phyloP scores from a whole-genome alignment of 2,329 filamentous ascomycete genomes.

The Aureobasidium uvarum region DNA sequence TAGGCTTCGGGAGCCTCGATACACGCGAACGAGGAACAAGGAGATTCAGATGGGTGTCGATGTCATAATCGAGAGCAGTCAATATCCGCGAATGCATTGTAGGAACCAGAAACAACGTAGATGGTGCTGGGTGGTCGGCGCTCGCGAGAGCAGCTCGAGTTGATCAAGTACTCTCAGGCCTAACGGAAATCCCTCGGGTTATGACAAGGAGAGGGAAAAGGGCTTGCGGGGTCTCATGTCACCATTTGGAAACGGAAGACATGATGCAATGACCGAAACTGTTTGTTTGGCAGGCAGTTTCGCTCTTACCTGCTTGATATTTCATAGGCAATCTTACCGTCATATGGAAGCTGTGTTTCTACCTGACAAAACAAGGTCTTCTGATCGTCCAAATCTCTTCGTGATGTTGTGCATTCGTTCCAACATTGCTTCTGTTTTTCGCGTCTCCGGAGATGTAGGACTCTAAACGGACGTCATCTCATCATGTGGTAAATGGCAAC shows the following conservation, averaged over 20 bases:
- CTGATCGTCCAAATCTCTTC: too few species aligned
- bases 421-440: background rate
- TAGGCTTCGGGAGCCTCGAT: slow-evolving; percentile 59
- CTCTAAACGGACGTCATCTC: slow-evolving; percentile 8
- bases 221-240: slow-evolving; percentile 16
- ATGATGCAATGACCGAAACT: slow-evolving; percentile 16
- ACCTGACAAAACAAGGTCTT: background rate
- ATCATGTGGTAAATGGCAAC: slow-evolving; percentile 12
- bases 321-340: background rate
- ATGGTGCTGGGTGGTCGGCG: background rate
- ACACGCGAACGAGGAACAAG: slow-evolving; percentile 66
- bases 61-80: slow-evolving; percentile 59
- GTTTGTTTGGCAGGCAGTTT: slow-evolving; percentile 4
- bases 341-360: background rate
- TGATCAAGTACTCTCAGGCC: slow-evolving; percentile 12
- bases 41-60: slow-evolving; percentile 74
- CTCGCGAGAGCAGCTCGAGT: background rate
- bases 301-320: background rate
- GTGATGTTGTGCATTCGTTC: background rate
- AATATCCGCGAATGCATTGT: slow-evolving; percentile 22
- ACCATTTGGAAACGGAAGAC: background rate
- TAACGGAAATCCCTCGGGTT: slow-evolving; percentile 4
- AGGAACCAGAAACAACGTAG: background rate
- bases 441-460: slow-evolving; percentile 11
- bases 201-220: background rate